Base-by-base conservation (phyloP, 768 basidiomycete species). In the Mycena indigotica region DNA sequence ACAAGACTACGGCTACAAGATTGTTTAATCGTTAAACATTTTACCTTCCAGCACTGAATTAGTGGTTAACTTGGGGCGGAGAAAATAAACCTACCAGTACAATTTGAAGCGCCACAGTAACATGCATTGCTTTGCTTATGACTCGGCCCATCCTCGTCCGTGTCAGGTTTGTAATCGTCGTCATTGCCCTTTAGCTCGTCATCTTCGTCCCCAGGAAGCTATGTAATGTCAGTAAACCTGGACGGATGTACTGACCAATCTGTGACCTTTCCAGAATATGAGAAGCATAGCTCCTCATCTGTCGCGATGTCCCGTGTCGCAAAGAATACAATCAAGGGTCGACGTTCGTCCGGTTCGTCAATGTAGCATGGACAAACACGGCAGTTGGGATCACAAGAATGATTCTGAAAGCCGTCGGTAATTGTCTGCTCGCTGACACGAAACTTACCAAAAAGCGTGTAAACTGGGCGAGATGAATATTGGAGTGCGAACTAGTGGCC, bases 331-430 rank as follows among this genome's bases (percentile, higher is more conserved):
- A 93, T 67, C 13, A 88, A 68, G 0, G 91, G 90, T 66, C 89
- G 91, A 12, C 84, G 75, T 16, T 88, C 65, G 62, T 91, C 83
- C 13, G 82, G 80, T 51, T 93, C 92, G 63, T 93, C 87, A 70
- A 91, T 86, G 64, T 94, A 91, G 44, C 83, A 87, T 0, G 90
- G 77, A n/a, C 80, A 79, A 21, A 94, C 80, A 4, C 69, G 68
- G 61, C 88, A 86, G 67, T 96, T 97, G 0, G 94, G 94, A 55
- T 93, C 87, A 65, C 95, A 96, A 17, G 89, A 93, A 63, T 97
- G 93, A 62, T 96, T 97, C 93, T 95, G 57, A 2, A 26, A 17
- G 28, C 38, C 4, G 19, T 15, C 15, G 2, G 16, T 64, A 45
- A 23, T 4, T 17, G 5, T 16, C 28, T 30, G 29, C 4, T 32